Percentiles rank a stretch among this genome's conserved stretches.
Conservation (phyloP, 768 basidiomycete species). For the Infundibulicybe gibba region DNA sequence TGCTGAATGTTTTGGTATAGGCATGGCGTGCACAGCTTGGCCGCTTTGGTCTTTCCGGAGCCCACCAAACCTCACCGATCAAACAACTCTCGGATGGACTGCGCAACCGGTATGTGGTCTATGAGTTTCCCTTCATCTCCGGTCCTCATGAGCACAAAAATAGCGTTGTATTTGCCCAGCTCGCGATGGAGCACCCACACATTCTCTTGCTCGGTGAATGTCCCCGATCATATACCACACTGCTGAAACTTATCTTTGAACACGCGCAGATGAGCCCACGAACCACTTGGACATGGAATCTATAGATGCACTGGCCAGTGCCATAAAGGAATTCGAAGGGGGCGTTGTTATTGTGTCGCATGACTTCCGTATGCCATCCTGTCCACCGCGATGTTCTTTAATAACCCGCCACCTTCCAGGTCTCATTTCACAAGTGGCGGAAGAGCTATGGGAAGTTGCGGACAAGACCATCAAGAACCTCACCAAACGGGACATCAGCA, state of each 20-base stretch:
- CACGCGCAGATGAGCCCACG: conserved; percentile 76
- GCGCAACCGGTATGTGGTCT: conserved; percentile 73
- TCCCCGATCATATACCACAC: background rate
- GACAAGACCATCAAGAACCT: conserved; percentile 90
- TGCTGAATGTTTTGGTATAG: conserved; percentile 26
- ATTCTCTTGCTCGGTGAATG: conserved; percentile 74
- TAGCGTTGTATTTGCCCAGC: conserved; percentile 93
- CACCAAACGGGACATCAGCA: conserved; percentile 86
- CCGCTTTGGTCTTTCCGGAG: conserved; percentile 90
- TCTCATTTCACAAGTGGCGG: conserved; percentile 95
- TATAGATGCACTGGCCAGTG: conserved; percentile 91
- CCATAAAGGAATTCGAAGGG: conserved; percentile 96
- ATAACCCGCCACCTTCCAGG: conserved; percentile 39
- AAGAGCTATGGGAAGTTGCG: conserved; percentile 99
- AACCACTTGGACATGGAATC: conserved; percentile 98
- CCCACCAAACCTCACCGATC: conserved; percentile 94
- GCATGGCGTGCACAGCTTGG: conserved; percentile 95
- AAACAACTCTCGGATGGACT: conserved; percentile 93
- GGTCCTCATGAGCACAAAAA: conserved; percentile 8
- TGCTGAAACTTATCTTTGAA: background rate
- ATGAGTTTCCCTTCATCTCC: background rate
- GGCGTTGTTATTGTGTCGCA: conserved; percentile 99
- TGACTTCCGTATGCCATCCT: conserved; percentile 82
- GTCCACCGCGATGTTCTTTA: conserved; percentile 4
- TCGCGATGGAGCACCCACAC: conserved; percentile 97